These are phyloP conservation scores for Venturia oleaginea DNA, from an alignment of 2,329 filamentous ascomycete species.

Conservation along the genomic window DNA sequence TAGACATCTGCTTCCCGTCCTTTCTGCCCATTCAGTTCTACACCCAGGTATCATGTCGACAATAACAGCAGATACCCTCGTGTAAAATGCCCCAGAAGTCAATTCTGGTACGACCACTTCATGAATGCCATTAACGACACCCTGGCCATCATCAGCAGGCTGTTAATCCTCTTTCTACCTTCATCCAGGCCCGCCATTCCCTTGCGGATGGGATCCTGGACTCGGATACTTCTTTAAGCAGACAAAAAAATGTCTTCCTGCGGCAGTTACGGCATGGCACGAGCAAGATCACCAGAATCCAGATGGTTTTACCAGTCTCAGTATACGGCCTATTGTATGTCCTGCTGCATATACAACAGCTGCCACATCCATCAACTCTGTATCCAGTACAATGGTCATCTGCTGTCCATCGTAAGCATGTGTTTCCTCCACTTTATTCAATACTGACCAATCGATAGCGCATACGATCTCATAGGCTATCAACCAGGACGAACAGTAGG, in stretches of 20 bases:
- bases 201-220: not conserved
- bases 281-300: not conserved
- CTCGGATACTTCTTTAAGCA: not conserved
- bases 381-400: not conserved
- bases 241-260: not conserved
- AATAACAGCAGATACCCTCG: not conserved
- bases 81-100: not conserved
- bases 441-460: not conserved
- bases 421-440: not conserved
- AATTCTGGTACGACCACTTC: not conserved
- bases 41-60: not conserved
- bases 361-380: not conserved
- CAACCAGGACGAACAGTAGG: not conserved
- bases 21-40: not conserved
- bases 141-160: not conserved
- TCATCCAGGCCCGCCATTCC: not conserved
- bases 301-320: not conserved
- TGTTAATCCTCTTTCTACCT: not conserved
- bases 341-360: conserved; percentile 3
- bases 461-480: not conserved
- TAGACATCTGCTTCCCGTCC: not conserved
- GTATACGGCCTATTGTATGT: conserved; percentile 1
- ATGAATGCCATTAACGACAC: not conserved
- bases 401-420: conserved; percentile 2
- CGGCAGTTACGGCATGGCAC: not conserved